phyloP scores from a whole-genome alignment of 176 grass and related monocot species.

The Aegilops tauschii region DNA sequence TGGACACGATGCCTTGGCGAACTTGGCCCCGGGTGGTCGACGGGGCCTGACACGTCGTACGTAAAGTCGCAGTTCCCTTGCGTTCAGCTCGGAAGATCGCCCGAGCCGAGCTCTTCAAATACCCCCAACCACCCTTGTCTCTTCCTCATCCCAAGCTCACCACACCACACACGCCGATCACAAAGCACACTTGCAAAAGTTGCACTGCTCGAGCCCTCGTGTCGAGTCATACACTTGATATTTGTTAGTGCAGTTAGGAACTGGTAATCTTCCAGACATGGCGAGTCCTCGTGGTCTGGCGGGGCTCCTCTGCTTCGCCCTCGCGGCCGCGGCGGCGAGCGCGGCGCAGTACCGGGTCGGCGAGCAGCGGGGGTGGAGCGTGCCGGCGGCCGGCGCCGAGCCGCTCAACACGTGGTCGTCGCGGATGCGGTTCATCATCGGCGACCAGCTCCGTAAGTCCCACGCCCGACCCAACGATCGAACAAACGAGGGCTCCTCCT shows the following conservation, averaged over 20 bases:
- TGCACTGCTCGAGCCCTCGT: background rate
- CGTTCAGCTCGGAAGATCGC: background rate
- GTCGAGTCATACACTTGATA: background rate
- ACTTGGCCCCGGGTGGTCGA: background rate
- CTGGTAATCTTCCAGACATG: constrained; percentile 24
- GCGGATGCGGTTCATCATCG: constrained; percentile 46
- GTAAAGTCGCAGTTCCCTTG: background rate
- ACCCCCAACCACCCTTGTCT: background rate
- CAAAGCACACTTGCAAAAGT: background rate
- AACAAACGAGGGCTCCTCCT: too few relatives aligned
- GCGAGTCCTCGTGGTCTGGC: background rate
- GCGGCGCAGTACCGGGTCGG: constrained; percentile 69
- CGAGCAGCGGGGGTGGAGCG: constrained; percentile 51
- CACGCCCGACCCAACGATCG: background rate
- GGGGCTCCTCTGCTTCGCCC: background rate
- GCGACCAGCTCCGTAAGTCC: constrained; percentile 68
- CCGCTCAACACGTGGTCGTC: constrained; percentile 55
- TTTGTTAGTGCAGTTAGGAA: background rate
- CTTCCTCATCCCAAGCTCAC: background rate
- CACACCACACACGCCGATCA: background rate
- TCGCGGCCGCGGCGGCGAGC: constrained; percentile 14
- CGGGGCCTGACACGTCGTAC: background rate
- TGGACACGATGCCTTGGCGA: background rate
- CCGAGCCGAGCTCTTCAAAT: background rate
- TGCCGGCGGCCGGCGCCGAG: constrained; percentile 27